Evolutionary conservation across 2,329 filamentous ascomycete genomes (phyloP).

Genomic region (Gyromitra esculenta): DNA sequence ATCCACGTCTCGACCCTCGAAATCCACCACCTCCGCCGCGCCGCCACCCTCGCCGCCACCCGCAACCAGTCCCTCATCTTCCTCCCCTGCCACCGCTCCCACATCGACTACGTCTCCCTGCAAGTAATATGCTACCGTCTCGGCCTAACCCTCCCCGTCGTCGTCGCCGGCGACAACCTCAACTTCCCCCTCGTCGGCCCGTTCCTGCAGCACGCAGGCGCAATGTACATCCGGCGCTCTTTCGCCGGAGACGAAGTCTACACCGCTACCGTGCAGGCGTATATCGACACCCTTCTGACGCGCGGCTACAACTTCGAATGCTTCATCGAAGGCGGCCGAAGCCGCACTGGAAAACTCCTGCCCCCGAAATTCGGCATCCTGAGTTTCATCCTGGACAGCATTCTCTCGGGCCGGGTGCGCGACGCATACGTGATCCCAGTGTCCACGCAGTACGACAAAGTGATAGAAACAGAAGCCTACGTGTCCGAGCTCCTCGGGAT

Average conservation of each 20-base stretch:
- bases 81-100: slow-evolving; percentile 90
- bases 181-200: slow-evolving; percentile 90
- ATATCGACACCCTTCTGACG: slow-evolving; percentile 90
- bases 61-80: slow-evolving; percentile 97
- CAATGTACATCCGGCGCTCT: slow-evolving; percentile 93
- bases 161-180: slow-evolving; percentile 94
- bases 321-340: slow-evolving; percentile 95
- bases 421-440: slow-evolving; percentile 95
- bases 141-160: slow-evolving; percentile 85
- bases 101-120: slow-evolving; percentile 94
- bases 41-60: slow-evolving; percentile 81
- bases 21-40: slow-evolving; percentile 80
- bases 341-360: slow-evolving; percentile 89
- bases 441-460: slow-evolving; percentile 97
- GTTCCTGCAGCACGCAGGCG: slow-evolving; percentile 94
- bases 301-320: slow-evolving; percentile 95
- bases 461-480: slow-evolving; percentile 97
- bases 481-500: slow-evolving; percentile 92
- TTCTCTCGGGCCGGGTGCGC: slow-evolving; percentile 85
- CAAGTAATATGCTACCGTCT: slow-evolving; percentile 96
- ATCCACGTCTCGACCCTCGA: slow-evolving; percentile 97
- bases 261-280: slow-evolving; percentile 90
- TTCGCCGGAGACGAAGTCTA: slow-evolving; percentile 95
- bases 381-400: slow-evolving; percentile 87
- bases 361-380: slow-evolving; percentile 96